A percentile compares a stretch with the other conserved stretches of the same genome.
These are phyloP conservation scores for Scheffersomyces segobiensis DNA, from an alignment of 1,139 yeast species.

Conservation along the genomic window DNA sequence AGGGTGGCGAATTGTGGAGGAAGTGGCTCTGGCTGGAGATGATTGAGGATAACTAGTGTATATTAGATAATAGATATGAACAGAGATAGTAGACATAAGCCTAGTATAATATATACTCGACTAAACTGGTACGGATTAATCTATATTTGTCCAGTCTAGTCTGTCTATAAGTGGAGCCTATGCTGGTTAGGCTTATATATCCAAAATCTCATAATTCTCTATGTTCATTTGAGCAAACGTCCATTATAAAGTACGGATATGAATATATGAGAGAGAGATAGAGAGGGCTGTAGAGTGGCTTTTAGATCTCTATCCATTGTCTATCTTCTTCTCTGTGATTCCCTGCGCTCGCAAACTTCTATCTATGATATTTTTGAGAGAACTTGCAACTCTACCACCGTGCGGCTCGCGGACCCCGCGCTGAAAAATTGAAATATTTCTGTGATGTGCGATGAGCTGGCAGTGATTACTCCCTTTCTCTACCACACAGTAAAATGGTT, in stretches of 20 bases:
- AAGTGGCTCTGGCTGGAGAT: conserved; percentile 79
- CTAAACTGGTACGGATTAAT: no score
- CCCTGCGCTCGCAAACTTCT: neutral
- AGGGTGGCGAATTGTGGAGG: conserved; percentile 89
- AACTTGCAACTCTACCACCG: neutral
- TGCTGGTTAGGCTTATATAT: no score
- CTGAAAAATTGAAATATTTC: conserved; percentile 1
- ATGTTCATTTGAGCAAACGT: no score
- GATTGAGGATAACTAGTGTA: conserved; percentile 42
- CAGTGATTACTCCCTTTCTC: neutral
- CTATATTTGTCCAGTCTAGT: no score
- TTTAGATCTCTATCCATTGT: no score
- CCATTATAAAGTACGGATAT: no score
- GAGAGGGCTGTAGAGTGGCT: no score
- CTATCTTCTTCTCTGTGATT: no score
- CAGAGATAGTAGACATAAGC: neutral
- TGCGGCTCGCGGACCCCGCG: neutral
- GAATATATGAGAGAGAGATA: no score
- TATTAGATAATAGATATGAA: neutral
- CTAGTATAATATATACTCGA: no score
- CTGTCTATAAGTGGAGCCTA: no score
- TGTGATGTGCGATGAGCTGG: neutral
- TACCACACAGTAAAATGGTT: neutral
- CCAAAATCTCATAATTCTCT: no score
- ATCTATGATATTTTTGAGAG: neutral